phyloP scores from a whole-genome alignment of 805 yeast species.

The Suhomyces tanzawaensis region DNA sequence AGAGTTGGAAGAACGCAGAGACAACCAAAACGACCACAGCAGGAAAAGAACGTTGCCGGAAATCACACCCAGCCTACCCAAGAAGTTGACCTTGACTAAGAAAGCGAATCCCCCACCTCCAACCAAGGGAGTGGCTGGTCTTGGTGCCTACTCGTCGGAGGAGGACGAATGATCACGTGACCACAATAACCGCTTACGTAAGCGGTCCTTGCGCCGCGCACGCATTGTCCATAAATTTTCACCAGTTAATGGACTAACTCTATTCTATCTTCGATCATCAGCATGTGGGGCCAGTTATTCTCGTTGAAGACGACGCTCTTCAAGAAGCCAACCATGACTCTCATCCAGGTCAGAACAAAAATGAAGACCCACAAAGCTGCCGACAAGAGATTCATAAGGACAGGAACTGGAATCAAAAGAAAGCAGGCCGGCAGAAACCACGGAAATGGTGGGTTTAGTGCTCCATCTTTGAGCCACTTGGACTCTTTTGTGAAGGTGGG shows the following conservation, averaged over 20 bases:
- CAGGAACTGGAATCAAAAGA: conserved; percentile 58
- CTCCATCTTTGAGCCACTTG: conserved; percentile 55
- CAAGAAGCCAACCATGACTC: conserved; percentile 19
- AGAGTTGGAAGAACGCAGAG: neutral
- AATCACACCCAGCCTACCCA: neutral
- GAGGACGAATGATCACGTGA: neutral
- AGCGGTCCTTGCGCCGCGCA: neutral
- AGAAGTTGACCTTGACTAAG: neutral
- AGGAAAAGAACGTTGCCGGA: neutral
- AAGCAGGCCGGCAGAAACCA: conserved; percentile 82
- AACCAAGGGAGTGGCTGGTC: neutral
- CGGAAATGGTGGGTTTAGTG: conserved; percentile 88
- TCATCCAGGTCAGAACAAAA: conserved; percentile 40
- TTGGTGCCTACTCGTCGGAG: conserved; percentile 2
- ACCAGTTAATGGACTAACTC: neutral
- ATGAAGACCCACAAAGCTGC: conserved; percentile 86
- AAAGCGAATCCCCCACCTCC: neutral
- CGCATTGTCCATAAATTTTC: neutral
- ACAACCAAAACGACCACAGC: neutral
- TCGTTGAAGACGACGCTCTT: conserved; percentile 12
- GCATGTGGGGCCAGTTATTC: neutral
- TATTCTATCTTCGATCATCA: neutral
- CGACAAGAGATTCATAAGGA: conserved; percentile 81
- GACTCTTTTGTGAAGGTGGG: conserved; percentile 58
- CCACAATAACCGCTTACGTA: neutral